Evolutionary conservation across 352 stramenopile species (phyloP), one percentile per base, ranked within the genome.

Genomic region (Thraustochytrium striatum): DNA sequence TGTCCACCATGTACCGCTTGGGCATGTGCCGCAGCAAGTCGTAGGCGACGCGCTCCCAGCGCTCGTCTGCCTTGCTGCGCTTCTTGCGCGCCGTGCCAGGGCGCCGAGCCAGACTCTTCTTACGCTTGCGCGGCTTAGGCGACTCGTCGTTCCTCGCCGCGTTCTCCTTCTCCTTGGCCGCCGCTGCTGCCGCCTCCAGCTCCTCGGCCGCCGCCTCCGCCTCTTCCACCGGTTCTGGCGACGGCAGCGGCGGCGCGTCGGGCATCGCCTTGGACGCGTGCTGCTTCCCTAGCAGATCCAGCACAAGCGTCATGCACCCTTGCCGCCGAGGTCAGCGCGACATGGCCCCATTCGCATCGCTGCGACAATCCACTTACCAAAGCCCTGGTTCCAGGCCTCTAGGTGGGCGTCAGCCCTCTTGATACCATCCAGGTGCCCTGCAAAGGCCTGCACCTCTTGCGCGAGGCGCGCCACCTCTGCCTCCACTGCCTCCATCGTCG

Each of bases 381-480:
- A 75, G 0, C 30, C 43, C 5, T 28, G 35, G 47, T 75, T 75
- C 65, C 65, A 75, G 21, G 43, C 65, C 65, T 75, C 41, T 5
- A 75, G 50, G 25, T 72, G 65, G 16, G 38, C 44, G n/a, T 58
- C 44, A 2, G 65, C 50, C 50, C 68, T 39, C 65, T 21, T 75
- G 32, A 75, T 25, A 3, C 41, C 65, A 43, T 75, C 52, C 13
- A 75, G 5, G 50, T 75, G 44, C 21, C 30, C 68, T 25, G 65
- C 43, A 32, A 75, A 75, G 65, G 39, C 30, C 44, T 30, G 52
- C 8, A 75, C 65, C 39, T 75, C 65, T 21, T 75, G 52, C 16
- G 65, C 65, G 3, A 75, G 50, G 44, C 68, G 41, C 43, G 52
- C 9, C 7, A 61, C 35, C 16, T 25, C 65, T 13, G 44, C 39